Percentiles rank a stretch among this genome's conserved stretches.
Conservation (phyloP, 208 protist species). For the Zelonia costaricensis region DNA sequence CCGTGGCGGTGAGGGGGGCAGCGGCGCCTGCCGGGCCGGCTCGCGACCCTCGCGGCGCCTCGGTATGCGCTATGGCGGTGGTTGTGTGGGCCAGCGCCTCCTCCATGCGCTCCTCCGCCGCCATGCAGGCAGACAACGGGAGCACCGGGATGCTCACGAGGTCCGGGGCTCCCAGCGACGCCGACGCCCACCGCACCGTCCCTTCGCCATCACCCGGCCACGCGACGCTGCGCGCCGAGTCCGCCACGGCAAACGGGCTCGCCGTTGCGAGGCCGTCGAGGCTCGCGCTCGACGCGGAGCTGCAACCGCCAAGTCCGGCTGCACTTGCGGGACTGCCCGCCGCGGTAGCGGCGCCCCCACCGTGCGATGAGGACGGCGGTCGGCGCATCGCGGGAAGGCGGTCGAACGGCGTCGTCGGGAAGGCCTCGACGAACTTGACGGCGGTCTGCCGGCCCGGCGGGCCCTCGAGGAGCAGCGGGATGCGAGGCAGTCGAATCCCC, state of each 20-base stretch:
- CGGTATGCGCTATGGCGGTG: background rate
- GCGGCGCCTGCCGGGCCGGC: too few relatives aligned
- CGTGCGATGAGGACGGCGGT: background rate
- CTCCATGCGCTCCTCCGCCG: constrained; percentile 8
- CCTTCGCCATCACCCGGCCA: too few relatives aligned
- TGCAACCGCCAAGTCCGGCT: too few relatives aligned
- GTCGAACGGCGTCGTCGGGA: constrained; percentile 13
- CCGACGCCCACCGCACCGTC: too few relatives aligned
- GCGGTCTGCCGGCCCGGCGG: constrained; percentile 8
- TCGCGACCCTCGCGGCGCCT: background rate
- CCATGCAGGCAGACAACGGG: background rate
- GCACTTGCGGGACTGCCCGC: background rate
- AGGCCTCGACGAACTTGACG: constrained; percentile 13
- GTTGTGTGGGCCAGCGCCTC: background rate
- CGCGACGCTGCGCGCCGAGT: too few relatives aligned
- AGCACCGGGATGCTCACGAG: constrained; percentile 19
- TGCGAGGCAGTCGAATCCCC: constrained; percentile 1
- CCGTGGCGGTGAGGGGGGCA: too few relatives aligned
- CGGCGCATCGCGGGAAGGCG: constrained; percentile 14
- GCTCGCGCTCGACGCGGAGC: too few relatives aligned
- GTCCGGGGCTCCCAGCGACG: too few relatives aligned
- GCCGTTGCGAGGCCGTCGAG: too few relatives aligned
- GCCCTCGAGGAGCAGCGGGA: constrained; percentile 17
- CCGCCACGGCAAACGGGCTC: too few relatives aligned
- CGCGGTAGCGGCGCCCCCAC: background rate